Evolutionary conservation across 2,329 filamentous ascomycete species (phyloP).

Genomic region (Aspergillus chevalieri): DNA sequence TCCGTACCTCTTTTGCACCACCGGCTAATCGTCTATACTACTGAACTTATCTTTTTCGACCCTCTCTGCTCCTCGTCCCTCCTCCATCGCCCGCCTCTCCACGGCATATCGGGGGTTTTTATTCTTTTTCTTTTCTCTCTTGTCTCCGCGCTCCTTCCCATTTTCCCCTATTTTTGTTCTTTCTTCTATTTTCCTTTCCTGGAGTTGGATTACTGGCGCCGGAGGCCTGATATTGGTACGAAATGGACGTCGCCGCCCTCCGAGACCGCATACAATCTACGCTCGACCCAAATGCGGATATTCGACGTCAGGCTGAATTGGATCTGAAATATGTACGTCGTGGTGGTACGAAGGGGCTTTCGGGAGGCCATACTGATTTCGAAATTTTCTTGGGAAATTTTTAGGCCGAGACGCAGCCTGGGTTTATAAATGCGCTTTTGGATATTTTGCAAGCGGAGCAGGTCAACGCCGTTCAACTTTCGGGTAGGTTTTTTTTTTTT

Average conservation of each 20-base stretch:
- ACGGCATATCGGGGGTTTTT: slow-evolving; percentile 2
- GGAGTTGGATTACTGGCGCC: slow-evolving; percentile 24
- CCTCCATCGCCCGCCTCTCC: slow-evolving; percentile 3
- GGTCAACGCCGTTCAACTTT: slow-evolving; percentile 75
- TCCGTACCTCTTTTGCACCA: slow-evolving; percentile 1
- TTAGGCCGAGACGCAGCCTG: slow-evolving; percentile 82
- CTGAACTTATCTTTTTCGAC: slow-evolving; percentile 1
- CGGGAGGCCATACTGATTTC: slow-evolving; percentile 6
- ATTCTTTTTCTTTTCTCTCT: slow-evolving; percentile 9
- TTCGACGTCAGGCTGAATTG: slow-evolving; percentile 56
- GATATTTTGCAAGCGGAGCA: slow-evolving; percentile 87
- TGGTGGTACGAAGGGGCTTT: slow-evolving; percentile 7
- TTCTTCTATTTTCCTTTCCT: slow-evolving; percentile 17
- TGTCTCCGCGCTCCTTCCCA: not conserved
- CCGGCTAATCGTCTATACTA: slow-evolving; percentile 1
- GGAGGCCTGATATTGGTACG: slow-evolving; percentile 30
- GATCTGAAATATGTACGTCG: slow-evolving; percentile 58
- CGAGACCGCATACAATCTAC: slow-evolving; percentile 60
- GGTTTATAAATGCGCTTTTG: slow-evolving; percentile 84
- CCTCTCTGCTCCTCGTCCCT: slow-evolving; percentile 16
- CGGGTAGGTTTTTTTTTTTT: slow-evolving; percentile 57
- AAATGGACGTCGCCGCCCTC: slow-evolving; percentile 57
- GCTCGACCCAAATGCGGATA: slow-evolving; percentile 57
- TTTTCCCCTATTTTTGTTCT: slow-evolving; percentile 1
- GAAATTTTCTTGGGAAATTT: slow-evolving; percentile 5